Evolutionary conservation across 768 basidiomycete species (phyloP).

Genomic region (Trametes maxima): DNA sequence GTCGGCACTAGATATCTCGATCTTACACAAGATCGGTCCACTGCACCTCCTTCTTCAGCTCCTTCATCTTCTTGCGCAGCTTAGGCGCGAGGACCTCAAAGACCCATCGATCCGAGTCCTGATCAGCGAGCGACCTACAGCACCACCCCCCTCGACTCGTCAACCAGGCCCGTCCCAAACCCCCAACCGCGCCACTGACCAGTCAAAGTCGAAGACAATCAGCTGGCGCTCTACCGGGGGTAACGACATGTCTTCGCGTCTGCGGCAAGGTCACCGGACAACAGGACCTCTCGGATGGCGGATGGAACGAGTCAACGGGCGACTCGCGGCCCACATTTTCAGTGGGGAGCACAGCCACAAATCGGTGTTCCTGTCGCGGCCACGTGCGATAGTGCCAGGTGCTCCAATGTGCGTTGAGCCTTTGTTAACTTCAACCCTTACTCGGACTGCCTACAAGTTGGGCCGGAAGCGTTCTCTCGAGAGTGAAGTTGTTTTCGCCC

Average conservation of each 20-base stretch:
- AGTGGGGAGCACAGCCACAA: no score
- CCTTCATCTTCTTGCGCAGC: constrained; percentile 80
- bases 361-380: no score
- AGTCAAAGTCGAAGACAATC: constrained; percentile 96
- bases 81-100: constrained; percentile 87
- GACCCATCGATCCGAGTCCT: constrained; percentile 94
- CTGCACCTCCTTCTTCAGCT: constrained; percentile 61
- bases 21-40: constrained; percentile 96
- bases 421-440: no score
- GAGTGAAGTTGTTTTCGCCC: no score
- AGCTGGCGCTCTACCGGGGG: constrained; percentile 56
- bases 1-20: background rate
- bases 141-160: background rate
- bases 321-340: background rate
- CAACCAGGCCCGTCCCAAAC: background rate
- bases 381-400: no score
- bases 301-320: background rate
- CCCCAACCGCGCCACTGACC: constrained; percentile 46
- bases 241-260: constrained; percentile 16
- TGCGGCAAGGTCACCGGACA: background rate
- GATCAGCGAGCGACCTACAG: constrained; percentile 85
- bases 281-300: background rate
- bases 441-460: no score
- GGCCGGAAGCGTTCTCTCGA: no score
- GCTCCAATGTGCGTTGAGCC: no score